Conservation (phyloP, 164 flowering plant species). For the Vitis cinerea region DNA sequence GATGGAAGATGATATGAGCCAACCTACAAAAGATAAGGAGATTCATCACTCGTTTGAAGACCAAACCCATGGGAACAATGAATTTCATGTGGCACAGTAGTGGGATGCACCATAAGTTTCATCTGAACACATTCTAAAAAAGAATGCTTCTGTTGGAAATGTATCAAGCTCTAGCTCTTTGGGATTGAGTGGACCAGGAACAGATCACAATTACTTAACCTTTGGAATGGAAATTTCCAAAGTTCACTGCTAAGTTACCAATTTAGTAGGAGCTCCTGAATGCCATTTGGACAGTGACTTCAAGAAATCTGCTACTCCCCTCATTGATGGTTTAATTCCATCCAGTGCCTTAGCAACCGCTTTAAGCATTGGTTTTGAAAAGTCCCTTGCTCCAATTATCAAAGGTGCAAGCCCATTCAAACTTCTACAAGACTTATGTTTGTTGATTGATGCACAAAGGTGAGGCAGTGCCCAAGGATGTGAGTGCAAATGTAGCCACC, state of each 20-base stretch:
- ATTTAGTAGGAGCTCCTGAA: slow-evolving; percentile 17
- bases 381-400: slow-evolving; percentile 16
- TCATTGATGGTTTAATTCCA: slow-evolving; percentile 7
- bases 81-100: slow-evolving; percentile 24
- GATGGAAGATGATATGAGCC: slow-evolving; percentile 76
- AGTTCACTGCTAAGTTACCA: slow-evolving; percentile 1
- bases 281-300: slow-evolving; percentile 5
- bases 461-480: too few species aligned
- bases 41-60: slow-evolving; percentile 15
- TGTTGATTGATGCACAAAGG: too few species aligned
- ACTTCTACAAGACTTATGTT: slow-evolving; percentile 42
- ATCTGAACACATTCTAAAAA: slow-evolving; percentile 9
- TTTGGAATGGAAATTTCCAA: slow-evolving; percentile 1
- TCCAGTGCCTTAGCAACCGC: slow-evolving; percentile 17
- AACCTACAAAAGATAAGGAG: slow-evolving; percentile 34
- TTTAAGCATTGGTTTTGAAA: slow-evolving; percentile 16
- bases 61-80: slow-evolving; percentile 6
- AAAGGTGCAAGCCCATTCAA: slow-evolving; percentile 48
- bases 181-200: slow-evolving; percentile 19
- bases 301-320: slow-evolving; percentile 10
- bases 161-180: slow-evolving; percentile 12
- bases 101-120: slow-evolving; percentile 10
- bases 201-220: slow-evolving; percentile 7
- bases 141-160: slow-evolving; percentile 11
- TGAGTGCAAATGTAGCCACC: too few species aligned